A percentile compares a stretch with the other conserved stretches of the same genome.
Evolutionary conservation across 2,329 filamentous ascomycete genomes (phyloP).

Genomic region (Fusarium sp.): DNA sequence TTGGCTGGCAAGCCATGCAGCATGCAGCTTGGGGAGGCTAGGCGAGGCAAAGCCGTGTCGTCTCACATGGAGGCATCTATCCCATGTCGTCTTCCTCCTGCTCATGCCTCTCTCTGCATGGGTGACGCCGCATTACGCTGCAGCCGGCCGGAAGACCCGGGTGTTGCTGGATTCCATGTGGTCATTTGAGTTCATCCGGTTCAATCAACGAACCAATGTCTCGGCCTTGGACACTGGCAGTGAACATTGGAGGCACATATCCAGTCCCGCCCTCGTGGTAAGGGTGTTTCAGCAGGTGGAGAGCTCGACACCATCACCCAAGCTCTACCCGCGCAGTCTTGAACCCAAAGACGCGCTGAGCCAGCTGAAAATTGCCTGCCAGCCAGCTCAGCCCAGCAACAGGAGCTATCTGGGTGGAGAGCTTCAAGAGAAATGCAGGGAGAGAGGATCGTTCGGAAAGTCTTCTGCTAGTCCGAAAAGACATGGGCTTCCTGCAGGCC

Average conservation of each 20-base stretch:
- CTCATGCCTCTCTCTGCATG: not conserved
- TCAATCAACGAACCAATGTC: conserved; percentile 7
- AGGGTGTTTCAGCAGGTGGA: conserved; percentile 17
- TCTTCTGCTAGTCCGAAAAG: conserved; percentile 1
- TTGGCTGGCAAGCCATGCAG: conserved; percentile 6
- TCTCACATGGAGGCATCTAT: conserved; percentile 13
- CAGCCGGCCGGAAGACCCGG: conserved; percentile 25
- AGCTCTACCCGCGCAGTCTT: not conserved
- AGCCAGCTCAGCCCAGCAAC: conserved; percentile 2
- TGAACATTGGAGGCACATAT: conserved; percentile 4
- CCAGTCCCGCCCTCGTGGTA: not conserved
- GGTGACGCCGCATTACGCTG: conserved; percentile 3
- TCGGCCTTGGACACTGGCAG: not conserved
- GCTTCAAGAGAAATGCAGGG: not conserved
- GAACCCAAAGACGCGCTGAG: not conserved
- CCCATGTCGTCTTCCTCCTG: not conserved
- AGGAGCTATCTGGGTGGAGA: not conserved
- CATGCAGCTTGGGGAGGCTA: conserved; percentile 2
- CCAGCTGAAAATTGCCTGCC: not conserved
- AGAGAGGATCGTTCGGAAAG: conserved; percentile 2
- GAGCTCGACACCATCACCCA: not conserved
- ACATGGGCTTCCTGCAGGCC: not conserved
- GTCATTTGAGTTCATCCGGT: conserved; percentile 30
- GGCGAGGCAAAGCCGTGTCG: not conserved
- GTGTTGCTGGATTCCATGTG: conserved; percentile 3